phyloP scores from a whole-genome alignment of 441 rosid genomes.

The Aleurites moluccanus region DNA sequence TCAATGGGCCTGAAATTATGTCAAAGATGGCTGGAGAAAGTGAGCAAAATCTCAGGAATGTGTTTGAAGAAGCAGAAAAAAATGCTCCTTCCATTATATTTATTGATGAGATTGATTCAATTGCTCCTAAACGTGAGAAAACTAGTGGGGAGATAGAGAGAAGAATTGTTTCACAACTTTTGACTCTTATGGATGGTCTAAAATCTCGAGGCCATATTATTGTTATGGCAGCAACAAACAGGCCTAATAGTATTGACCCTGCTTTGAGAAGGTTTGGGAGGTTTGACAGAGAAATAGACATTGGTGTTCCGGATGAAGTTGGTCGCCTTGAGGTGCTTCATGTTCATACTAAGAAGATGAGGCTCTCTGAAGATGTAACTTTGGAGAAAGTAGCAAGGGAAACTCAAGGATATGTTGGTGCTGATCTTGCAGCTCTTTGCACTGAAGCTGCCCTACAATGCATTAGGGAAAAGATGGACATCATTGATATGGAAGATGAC shows the following conservation, averaged over 20 bases:
- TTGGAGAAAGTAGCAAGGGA: conserved; percentile 18
- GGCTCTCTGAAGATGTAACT: too few relatives aligned
- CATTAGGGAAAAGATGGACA: conserved; percentile 20
- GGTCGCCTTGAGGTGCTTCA: conserved; percentile 26
- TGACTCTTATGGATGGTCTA: conserved; percentile 14
- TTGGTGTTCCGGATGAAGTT: not conserved
- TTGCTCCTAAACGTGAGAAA: not conserved
- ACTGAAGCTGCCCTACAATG: conserved; percentile 27
- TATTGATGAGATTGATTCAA: not conserved
- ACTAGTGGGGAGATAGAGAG: not conserved
- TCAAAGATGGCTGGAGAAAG: not conserved
- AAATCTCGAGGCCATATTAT: conserved; percentile 26
- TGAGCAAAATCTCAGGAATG: conserved; percentile 7
- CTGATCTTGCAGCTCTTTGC: conserved; percentile 1
- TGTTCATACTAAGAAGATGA: conserved; percentile 26
- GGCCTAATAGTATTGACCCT: conserved; percentile 9
- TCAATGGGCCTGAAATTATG: not conserved
- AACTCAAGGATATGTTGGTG: conserved; percentile 19
- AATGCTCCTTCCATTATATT: not conserved
- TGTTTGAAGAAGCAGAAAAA: not conserved
- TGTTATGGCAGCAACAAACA: conserved; percentile 29
- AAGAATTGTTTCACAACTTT: conserved; percentile 10
- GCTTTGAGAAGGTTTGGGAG: too few relatives aligned
- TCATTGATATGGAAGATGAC: not conserved
- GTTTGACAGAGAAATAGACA: too few relatives aligned